A percentile compares a stretch with the other conserved stretches of the same genome.
These are phyloP conservation scores for Microglena sp. DNA, from an alignment of 139 green algal genomes.

Conservation along the genomic window DNA sequence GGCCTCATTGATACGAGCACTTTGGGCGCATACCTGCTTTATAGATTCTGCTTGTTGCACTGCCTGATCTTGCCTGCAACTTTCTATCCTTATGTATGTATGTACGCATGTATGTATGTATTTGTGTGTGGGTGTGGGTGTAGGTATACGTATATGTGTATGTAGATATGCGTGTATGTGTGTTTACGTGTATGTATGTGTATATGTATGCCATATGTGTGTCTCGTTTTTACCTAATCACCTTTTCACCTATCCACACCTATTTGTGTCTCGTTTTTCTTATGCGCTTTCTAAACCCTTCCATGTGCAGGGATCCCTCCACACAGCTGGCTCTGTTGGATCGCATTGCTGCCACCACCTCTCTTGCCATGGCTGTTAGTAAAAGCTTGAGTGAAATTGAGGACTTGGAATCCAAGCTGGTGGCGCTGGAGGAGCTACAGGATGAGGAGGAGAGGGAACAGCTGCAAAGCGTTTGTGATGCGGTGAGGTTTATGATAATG, in stretches of 20 bases:
- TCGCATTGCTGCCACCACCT: conserved; percentile 35
- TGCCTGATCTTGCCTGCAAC: not conserved
- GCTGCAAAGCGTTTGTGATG: conserved; percentile 24
- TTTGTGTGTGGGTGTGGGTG: not conserved
- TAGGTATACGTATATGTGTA: not conserved
- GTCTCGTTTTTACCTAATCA: not conserved
- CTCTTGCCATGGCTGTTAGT: conserved; percentile 11
- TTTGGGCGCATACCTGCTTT: not conserved
- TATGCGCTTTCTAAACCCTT: not conserved
- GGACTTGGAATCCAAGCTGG: conserved; percentile 22
- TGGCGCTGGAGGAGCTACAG: conserved; percentile 36
- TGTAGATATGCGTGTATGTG: not conserved
- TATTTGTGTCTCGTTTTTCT: not conserved
- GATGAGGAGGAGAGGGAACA: conserved; percentile 37
- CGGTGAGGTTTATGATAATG: not conserved
- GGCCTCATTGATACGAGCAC: not conserved
- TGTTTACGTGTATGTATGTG: not conserved
- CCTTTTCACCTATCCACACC: not conserved
- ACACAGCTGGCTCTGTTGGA: conserved; percentile 66
- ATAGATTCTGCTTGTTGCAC: not conserved
- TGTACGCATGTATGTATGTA: not conserved
- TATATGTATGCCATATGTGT: not conserved
- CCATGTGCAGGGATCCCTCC: not conserved
- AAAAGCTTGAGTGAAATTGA: conserved; percentile 12
- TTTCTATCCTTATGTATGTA: not conserved